These are phyloP conservation scores for Lasiodiplodia sp. DNA, from an alignment of 2,329 filamentous ascomycete genomes.

Conservation along the genomic window DNA sequence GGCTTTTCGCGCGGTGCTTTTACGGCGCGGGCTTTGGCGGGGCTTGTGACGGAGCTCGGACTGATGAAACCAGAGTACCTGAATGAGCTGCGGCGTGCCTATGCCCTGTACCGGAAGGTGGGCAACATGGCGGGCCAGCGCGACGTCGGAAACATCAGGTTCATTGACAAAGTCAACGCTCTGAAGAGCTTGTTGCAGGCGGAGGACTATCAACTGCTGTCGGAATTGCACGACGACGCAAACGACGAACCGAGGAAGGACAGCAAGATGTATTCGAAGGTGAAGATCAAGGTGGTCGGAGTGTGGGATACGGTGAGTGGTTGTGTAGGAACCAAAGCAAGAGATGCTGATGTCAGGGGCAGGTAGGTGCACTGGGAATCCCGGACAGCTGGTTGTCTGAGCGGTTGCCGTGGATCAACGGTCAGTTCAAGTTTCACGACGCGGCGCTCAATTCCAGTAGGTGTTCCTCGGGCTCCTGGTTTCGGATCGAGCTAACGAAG, in stretches of 20 bases:
- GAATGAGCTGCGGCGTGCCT: conserved; percentile 54
- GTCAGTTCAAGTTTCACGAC: conserved; percentile 28
- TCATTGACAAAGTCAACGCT: conserved; percentile 9
- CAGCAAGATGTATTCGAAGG: conserved; percentile 4
- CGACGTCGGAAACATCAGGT: background rate
- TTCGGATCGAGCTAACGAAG: background rate
- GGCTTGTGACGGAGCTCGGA: conserved; percentile 56
- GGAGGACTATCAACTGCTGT: background rate
- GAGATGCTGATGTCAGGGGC: conserved; percentile 37
- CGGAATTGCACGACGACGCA: background rate
- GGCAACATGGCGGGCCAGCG: background rate
- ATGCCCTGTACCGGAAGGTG: conserved; percentile 38
- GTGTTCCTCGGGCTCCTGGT: background rate
- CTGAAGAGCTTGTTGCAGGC: background rate
- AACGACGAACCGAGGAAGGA: background rate
- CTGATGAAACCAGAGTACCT: conserved; percentile 56
- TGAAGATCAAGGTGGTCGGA: conserved; percentile 53
- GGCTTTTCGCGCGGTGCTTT: conserved; percentile 57
- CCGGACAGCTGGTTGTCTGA: conserved; percentile 6
- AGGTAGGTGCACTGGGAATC: conserved; percentile 28
- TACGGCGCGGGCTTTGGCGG: conserved; percentile 49
- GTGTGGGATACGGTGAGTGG: conserved; percentile 59
- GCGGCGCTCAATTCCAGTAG: conserved; percentile 18
- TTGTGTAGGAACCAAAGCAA: background rate
- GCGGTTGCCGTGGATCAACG: conserved; percentile 25